These are phyloP conservation scores for Pyronema domesticum DNA, from an alignment of 495 filamentous ascomycete genomes.

Conservation along the genomic window DNA sequence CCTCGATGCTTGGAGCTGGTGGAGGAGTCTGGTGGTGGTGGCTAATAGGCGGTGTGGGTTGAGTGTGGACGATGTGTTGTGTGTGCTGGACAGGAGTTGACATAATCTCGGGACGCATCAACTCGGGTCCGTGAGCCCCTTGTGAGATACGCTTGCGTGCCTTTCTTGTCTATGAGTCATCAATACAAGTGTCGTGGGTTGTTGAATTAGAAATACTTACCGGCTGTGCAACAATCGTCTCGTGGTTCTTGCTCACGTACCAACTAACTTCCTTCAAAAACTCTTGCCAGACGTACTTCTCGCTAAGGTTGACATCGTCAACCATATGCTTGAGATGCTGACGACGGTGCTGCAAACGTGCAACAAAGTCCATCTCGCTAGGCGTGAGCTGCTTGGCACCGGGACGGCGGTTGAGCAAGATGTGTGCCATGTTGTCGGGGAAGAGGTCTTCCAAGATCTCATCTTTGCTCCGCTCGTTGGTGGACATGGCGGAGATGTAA, in stretches of 20 bases:
- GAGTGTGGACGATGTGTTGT: background rate
- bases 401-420: constrained; percentile 45
- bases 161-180: constrained; percentile 18
- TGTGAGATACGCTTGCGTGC: constrained; percentile 17
- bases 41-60: background rate
- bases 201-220: constrained; percentile 25
- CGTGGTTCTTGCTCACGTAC: constrained; percentile 60
- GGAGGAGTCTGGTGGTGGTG: background rate
- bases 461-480: constrained; percentile 43
- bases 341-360: constrained; percentile 42
- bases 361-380: constrained; percentile 59
- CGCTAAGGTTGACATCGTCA: constrained; percentile 45
- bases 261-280: constrained; percentile 56
- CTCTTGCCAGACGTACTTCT: constrained; percentile 65
- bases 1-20: background rate
- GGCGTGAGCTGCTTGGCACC: constrained; percentile 44
- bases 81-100: background rate
- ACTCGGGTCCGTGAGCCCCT: background rate
- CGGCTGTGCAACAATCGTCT: constrained; percentile 38
- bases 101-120: background rate
- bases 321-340: constrained; percentile 48
- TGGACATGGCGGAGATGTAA: constrained; percentile 53
- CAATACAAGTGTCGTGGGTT: background rate
- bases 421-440: constrained; percentile 46
- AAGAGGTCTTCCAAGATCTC: constrained; percentile 60